Evolutionary conservation across 1,284 basidiomycete species (phyloP).

Genomic region (Pseudozyma thailandica): DNA sequence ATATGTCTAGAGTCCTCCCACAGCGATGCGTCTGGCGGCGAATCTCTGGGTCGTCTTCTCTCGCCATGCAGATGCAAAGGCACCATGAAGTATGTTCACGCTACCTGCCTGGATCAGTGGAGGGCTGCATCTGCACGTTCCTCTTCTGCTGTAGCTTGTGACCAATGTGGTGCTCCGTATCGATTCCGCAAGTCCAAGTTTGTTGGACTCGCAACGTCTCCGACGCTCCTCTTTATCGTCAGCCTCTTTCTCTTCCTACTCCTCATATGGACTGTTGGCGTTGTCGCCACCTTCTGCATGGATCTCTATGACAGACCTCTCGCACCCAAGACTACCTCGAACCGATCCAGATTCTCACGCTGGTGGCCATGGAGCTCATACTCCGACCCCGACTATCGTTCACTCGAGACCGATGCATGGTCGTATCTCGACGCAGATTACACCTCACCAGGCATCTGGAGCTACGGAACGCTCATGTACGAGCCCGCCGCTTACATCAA

Average conservation of each 20-base stretch:
- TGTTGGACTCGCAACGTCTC: slow-evolving; percentile 53
- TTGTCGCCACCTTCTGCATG: slow-evolving; percentile 35
- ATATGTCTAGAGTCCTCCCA: slow-evolving; percentile 39
- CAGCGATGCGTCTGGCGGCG: slow-evolving; percentile 24
- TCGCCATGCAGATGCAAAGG: slow-evolving; percentile 61
- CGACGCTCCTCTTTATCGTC: slow-evolving; percentile 42
- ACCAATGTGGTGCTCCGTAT: slow-evolving; percentile 62
- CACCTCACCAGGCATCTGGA: slow-evolving; percentile 23
- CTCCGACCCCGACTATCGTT: not conserved
- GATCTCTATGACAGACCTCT: slow-evolving; percentile 30
- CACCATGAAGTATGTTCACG: slow-evolving; percentile 65
- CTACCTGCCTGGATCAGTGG: slow-evolving; percentile 62
- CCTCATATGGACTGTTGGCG: slow-evolving; percentile 47
- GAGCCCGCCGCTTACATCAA: slow-evolving; percentile 47
- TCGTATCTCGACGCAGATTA: slow-evolving; percentile 31
- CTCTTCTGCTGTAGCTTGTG: slow-evolving; percentile 52
- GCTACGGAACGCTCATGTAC: slow-evolving; percentile 35
- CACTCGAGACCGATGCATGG: slow-evolving; percentile 28
- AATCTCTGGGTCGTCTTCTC: slow-evolving; percentile 43
- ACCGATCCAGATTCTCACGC: slow-evolving; percentile 2
- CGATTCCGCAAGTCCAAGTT: slow-evolving; percentile 50
- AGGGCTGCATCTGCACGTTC: slow-evolving; percentile 43
- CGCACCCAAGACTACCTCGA: not conserved
- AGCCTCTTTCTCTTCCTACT: slow-evolving; percentile 45
- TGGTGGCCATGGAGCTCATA: slow-evolving; percentile 37